Conservation (phyloP, 2,329 filamentous ascomycete species). For the Alternaria sp. region DNA sequence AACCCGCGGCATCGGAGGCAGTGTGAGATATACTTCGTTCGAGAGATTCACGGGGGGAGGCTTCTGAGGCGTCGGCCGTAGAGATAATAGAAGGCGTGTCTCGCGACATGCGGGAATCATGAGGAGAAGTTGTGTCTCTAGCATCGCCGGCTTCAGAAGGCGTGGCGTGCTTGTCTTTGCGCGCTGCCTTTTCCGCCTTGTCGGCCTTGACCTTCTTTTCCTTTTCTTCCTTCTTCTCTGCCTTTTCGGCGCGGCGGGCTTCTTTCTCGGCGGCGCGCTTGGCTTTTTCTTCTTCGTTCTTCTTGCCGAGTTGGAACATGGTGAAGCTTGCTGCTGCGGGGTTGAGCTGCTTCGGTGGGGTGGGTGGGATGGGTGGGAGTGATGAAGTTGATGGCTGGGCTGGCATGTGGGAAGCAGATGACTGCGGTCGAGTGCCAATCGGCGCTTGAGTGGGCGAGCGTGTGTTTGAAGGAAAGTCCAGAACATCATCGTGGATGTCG, state of each 20-base stretch:
- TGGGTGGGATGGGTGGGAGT: conserved; percentile 50
- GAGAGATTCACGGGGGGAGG: conserved; percentile 49
- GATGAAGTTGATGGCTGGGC: conserved; percentile 13
- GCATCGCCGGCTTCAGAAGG: conserved; percentile 32
- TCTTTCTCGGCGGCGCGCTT: conserved; percentile 48
- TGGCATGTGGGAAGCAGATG: conserved; percentile 58
- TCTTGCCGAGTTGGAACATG: conserved; percentile 34
- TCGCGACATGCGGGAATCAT: conserved; percentile 49
- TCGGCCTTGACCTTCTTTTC: conserved; percentile 48
- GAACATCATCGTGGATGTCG: conserved; percentile 58
- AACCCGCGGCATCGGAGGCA: conserved; percentile 41
- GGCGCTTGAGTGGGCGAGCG: conserved; percentile 64
- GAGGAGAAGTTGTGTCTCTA: conserved; percentile 35
- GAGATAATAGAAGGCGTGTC: conserved; percentile 54
- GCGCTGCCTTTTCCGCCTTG: conserved; percentile 40
- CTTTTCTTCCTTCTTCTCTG: conserved; percentile 45
- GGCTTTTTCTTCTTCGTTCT: conserved; percentile 45
- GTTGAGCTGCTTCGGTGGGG: conserved; percentile 69
- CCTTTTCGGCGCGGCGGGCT: conserved; percentile 40
- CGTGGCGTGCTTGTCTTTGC: conserved; percentile 43
- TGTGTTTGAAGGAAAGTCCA: conserved; percentile 57
- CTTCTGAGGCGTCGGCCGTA: conserved; percentile 44
- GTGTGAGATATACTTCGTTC: conserved; percentile 50
- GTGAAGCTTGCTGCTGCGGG: conserved; percentile 90
- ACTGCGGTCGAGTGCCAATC: conserved; percentile 79